Evolutionary conservation across 2,329 filamentous ascomycete genomes (phyloP), one percentile per base, ranked within the genome.

Genomic region (Proliferodiscus dingleyae): DNA sequence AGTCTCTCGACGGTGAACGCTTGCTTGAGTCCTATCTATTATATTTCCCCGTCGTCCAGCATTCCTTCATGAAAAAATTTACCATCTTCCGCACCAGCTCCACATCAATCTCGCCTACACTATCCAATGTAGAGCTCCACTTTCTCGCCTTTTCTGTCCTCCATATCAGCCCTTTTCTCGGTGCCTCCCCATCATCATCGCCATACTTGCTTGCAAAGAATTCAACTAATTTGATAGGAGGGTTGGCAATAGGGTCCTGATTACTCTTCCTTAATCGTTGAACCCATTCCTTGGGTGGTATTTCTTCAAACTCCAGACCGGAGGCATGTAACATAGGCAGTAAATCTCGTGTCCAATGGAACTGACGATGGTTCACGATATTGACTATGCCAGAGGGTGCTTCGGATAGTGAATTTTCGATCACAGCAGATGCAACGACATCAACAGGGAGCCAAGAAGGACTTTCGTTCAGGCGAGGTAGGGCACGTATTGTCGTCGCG

Each of bases 191-290:
- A n/a, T n/a, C n/a, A n/a, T 70, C 68, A 34, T 70, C 68, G 38
- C 72, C 70, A 50, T 78, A 79, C 54, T 78, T 78, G 2, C 56
- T 62, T 40, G 61, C 61, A 52, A 75, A 78, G 21, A 72, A 71
- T 36, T 75, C 73, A 0, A 79, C 52, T 32, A 80, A 63, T 64
- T 79, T 79, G 42, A 77, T 58, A 11, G 70, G 73, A 0, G 74
- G 74, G 51, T 77, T 78, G 47, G 59, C 61, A 2, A 63, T 62
- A 3, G 73, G 71, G 55, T 80, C 73, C 2, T 64, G 66, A 40
- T 77, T 69, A 2, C 70, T 70, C 2, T 62, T 62, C 3, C 70
- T 64, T 10, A 80, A 53, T 2, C 66, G 59, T 4, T 61, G 50
- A 15, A 77, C 58, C 73, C 73, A 76, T 43, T 73, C 67, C 7